A percentile compares a stretch with the other conserved stretches of the same genome.
These are phyloP conservation scores for Colletotrichum tofieldiae DNA, from an alignment of 2,329 filamentous ascomycete genomes.

Conservation along the genomic window DNA sequence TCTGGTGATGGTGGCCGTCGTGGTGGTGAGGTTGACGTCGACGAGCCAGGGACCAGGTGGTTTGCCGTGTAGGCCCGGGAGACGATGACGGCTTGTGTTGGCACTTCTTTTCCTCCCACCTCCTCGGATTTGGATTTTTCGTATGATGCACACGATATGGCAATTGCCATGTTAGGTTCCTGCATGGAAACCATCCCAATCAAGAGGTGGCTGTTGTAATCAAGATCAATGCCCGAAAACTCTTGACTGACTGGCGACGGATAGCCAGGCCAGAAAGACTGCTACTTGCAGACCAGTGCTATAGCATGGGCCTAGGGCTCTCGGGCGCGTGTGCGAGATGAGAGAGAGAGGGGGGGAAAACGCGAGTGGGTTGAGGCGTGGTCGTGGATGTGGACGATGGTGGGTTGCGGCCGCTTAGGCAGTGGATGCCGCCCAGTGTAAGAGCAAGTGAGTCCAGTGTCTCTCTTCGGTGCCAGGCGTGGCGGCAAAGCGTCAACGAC, in stretches of 20 bases:
- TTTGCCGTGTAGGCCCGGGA: not conserved
- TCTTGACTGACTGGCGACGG: not conserved
- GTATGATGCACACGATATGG: not conserved
- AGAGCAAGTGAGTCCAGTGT: constrained; percentile 2
- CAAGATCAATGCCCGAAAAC: constrained; percentile 1
- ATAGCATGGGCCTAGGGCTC: not conserved
- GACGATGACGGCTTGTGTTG: not conserved
- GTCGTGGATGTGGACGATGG: not conserved
- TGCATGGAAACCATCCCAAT: not conserved
- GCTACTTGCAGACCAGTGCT: not conserved
- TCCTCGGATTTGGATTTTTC: not conserved
- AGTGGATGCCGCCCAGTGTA: not conserved
- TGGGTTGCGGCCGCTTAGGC: constrained; percentile 2
- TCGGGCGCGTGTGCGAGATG: constrained; percentile 1
- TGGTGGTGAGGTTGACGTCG: constrained; percentile 1
- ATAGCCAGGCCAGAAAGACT: not conserved
- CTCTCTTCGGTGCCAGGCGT: not conserved
- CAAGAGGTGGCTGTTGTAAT: not conserved
- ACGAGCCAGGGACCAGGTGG: not conserved
- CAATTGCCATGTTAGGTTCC: not conserved
- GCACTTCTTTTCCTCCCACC: not conserved
- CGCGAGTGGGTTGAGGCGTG: not conserved
- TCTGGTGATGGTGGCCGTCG: not conserved
- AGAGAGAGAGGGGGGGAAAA: not conserved
- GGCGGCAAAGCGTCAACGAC: not conserved